Base-by-base conservation (phyloP, 768 basidiomycete genomes). In the Lentinula sp. region DNA sequence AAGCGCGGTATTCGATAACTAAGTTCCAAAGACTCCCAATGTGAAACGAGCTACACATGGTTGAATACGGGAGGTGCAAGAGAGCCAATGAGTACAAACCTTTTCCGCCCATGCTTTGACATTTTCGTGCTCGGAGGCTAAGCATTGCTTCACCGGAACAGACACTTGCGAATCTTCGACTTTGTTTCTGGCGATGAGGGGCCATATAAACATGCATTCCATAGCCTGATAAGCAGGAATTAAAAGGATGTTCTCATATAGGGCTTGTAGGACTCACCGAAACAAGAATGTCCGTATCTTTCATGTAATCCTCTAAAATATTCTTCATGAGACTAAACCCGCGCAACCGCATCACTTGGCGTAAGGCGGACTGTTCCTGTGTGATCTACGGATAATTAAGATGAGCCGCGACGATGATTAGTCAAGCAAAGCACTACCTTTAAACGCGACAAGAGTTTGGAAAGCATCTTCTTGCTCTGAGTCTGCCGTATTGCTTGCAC, bases 321-420 rank as follows among this genome's bases (percentile, higher is more conserved):
- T 90, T 92, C 49, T 85, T 88, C 93, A 98, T 95, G 15, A 95
- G 76, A 73, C 88, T 91, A 70, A 95, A 91, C 2, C 95, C 95
- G 69, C 97, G 93, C 68, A 98, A 76, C 4, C 94, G 88, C 85
- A 97, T 89, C 52, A 98, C 80, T 70, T 93, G 86, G 34, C 92
- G 80, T 28, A 94, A 76, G 11, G 93, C 85, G 0, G 84, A 78
- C 48, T 84, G 80, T 63, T 96, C 93, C 42, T 89, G 85, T 2
- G 96, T 96, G 61, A 96, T 86, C 95, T 96, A 64, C 59, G 42
- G 8, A 35, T 37, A 35, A 35, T 48, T 2, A 48, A 31, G 28
- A 32, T 51, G 40, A 65, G n/a, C 65, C 9, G 60, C 11, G 34
- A 50, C 42, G 10, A 28, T 3, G 18, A 63, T 13, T 11, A 23